Base-by-base conservation (phyloP, 306 rosid species). In the Abrus precatorius region DNA sequence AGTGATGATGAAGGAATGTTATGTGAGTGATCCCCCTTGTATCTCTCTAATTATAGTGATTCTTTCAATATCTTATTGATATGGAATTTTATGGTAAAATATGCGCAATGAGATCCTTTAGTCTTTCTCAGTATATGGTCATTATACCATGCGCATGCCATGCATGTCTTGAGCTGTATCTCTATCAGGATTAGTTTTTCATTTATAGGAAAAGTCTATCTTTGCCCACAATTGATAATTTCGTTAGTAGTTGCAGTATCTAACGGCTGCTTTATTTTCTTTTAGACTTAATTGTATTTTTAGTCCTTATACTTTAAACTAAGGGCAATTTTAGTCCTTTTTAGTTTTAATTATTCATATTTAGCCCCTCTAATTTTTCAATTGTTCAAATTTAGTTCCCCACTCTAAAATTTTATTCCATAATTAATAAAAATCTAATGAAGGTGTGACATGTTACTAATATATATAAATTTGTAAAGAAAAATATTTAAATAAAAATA, bases 1-100 rank as follows among this genome's bases (percentile, higher is more conserved):
- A 87, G 93, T 33, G 96, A 90, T 59, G 98, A 94, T 3, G 98
- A 91, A 47, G 97, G 97, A 85, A 92, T 94, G 98, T 85, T 92
- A 44, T 94, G 98, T 94, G 71, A 92, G 98, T 91, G 53, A 83
- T 48, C 76, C 68, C 44, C 75, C 20, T 59, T 61, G 33, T 64
- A 34, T 59, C 44, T 50, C 48, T 61, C 77, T 20, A 8, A 55
- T 60, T 28, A 2, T 5, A 44, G 53, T 78, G 70, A 33, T 76
- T 44, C 72, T 81, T 65, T 44, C 48, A 62, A 75, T 84, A 54
- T 49, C 77, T 28, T 81, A 6, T 28, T 34, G 36, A 82, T 72
- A 68, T 1, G 49, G 68, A 81, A 40, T 63, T 64, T 69, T 7
- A 28, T 48, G 48, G 60, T 71, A 74, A n/a, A 30, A 41, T 61